Percentiles rank a stretch among this genome's conserved stretches.
These are phyloP conservation scores for Sugiyamaella xylanicola DNA, from an alignment of 1,139 yeast genomes.

Conservation along the genomic window DNA sequence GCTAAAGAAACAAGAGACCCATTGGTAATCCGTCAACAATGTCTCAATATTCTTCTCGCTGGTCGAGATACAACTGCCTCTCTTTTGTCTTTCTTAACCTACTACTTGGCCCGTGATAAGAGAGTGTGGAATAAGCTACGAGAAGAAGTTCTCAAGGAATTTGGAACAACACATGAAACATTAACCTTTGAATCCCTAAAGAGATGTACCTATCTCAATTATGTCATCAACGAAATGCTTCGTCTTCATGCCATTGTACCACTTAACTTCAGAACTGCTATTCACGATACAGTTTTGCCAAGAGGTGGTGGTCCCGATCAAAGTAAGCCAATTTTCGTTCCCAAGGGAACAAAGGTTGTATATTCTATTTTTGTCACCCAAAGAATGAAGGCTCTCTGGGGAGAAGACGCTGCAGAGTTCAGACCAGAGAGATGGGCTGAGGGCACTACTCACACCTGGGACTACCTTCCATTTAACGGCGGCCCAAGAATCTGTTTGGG, in stretches of 20 bases:
- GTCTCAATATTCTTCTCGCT: slow-evolving; percentile 55
- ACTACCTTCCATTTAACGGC: slow-evolving; percentile 58
- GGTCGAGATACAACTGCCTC: slow-evolving; percentile 65
- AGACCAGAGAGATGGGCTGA: slow-evolving; percentile 56
- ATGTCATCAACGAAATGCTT: slow-evolving; percentile 54
- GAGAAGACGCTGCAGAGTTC: slow-evolving; percentile 52
- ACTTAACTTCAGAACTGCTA: slow-evolving; percentile 52
- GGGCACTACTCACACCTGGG: slow-evolving; percentile 45
- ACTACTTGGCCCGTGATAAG: slow-evolving; percentile 52
- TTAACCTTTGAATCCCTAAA: slow-evolving; percentile 54
- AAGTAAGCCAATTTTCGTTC: slow-evolving; percentile 48
- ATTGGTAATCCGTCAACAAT: slow-evolving; percentile 53
- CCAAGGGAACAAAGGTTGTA: slow-evolving; percentile 52
- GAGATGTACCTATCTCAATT: slow-evolving; percentile 52
- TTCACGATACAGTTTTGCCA: slow-evolving; percentile 53
- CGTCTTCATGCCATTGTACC: slow-evolving; percentile 63
- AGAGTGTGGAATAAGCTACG: slow-evolving; percentile 47
- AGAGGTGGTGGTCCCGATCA: slow-evolving; percentile 55
- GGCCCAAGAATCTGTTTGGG: slow-evolving; percentile 65
- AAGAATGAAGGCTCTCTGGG: slow-evolving; percentile 50
- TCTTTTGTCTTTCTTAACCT: slow-evolving; percentile 52
- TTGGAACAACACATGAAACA: slow-evolving; percentile 32
- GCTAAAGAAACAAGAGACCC: slow-evolving; percentile 56
- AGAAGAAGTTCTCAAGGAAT: slow-evolving; percentile 42
- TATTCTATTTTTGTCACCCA: slow-evolving; percentile 53